These are phyloP conservation scores for Hypericum androsaemum DNA, from an alignment of 345 rosid species.

Conservation along the genomic window DNA sequence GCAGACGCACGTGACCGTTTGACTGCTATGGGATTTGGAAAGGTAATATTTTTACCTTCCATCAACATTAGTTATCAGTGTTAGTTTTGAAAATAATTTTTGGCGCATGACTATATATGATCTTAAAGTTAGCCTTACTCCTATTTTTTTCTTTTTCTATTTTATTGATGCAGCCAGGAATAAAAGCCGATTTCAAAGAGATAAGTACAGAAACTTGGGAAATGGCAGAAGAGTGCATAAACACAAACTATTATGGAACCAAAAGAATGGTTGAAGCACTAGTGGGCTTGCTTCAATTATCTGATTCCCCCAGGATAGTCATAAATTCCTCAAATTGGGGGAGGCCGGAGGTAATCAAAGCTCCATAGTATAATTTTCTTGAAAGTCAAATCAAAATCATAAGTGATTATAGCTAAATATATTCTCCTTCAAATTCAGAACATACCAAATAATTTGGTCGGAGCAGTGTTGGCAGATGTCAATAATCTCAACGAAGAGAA, in stretches of 20 bases:
- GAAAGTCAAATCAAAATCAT: too few relatives aligned
- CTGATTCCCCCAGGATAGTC: slow-evolving; percentile 13
- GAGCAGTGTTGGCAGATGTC: slow-evolving; percentile 7
- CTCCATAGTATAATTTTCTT: too few relatives aligned
- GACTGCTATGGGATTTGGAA: background rate
- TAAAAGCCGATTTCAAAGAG: too few relatives aligned
- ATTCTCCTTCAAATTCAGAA: too few relatives aligned
- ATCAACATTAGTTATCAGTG: too few relatives aligned
- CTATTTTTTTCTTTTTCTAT: too few relatives aligned
- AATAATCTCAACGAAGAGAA: slow-evolving; percentile 25
- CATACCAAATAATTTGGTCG: slow-evolving; percentile 20
- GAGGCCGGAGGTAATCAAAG: slow-evolving; percentile 7
- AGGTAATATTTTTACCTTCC: background rate
- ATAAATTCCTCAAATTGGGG: slow-evolving; percentile 14
- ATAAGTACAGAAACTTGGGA: slow-evolving; percentile 9
- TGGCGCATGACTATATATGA: too few relatives aligned
- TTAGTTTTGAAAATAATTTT: too few relatives aligned
- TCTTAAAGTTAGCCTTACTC: too few relatives aligned
- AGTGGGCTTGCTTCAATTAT: slow-evolving; percentile 12
- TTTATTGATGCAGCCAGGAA: too few relatives aligned
- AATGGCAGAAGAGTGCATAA: slow-evolving; percentile 11
- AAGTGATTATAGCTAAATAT: too few relatives aligned
- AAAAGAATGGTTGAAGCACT: slow-evolving; percentile 15
- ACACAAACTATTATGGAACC: slow-evolving; percentile 21
- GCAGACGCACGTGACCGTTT: background rate